Conservation (phyloP, 805 yeast species). For the Hanseniaspora opuntiae region DNA sequence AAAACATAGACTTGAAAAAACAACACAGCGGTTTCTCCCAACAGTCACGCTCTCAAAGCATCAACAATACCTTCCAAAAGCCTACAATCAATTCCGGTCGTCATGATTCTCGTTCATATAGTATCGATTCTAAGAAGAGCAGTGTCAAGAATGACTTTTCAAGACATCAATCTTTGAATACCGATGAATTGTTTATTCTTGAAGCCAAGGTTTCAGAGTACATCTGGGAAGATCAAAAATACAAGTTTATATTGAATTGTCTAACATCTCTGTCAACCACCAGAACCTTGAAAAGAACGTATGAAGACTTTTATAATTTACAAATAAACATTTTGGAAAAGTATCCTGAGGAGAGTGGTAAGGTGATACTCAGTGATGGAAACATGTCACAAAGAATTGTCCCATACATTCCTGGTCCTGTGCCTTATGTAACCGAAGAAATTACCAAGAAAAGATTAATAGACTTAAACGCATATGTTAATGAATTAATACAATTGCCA, state of each 20-base stretch:
- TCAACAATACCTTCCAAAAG: conserved; percentile 11
- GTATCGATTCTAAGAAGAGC: not conserved
- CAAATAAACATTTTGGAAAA: conserved; percentile 71
- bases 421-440: conserved; percentile 75
- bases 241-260: conserved; percentile 71
- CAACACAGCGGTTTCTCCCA: conserved; percentile 20
- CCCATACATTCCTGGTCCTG: conserved; percentile 94
- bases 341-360: conserved; percentile 88
- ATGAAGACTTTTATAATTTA: conserved; percentile 90
- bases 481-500: conserved; percentile 57
- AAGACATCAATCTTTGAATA: conserved; percentile 3
- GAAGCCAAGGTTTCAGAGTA: conserved; percentile 65
- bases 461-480: conserved; percentile 44
- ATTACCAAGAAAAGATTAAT: conserved; percentile 42
- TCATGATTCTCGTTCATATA: conserved; percentile 9
- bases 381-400: conserved; percentile 63
- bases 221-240: conserved; percentile 70
- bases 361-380: conserved; percentile 32
- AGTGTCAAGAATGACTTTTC: not conserved
- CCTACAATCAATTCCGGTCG: conserved; percentile 9
- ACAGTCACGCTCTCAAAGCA: conserved; percentile 15
- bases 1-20: conserved; percentile 53
- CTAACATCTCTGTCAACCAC: conserved; percentile 52
- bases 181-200: conserved; percentile 18
- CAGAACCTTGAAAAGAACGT: conserved; percentile 69